Base-by-base conservation (phyloP, 192 early-diverging fungal species). In the Gigaspora rosea region DNA sequence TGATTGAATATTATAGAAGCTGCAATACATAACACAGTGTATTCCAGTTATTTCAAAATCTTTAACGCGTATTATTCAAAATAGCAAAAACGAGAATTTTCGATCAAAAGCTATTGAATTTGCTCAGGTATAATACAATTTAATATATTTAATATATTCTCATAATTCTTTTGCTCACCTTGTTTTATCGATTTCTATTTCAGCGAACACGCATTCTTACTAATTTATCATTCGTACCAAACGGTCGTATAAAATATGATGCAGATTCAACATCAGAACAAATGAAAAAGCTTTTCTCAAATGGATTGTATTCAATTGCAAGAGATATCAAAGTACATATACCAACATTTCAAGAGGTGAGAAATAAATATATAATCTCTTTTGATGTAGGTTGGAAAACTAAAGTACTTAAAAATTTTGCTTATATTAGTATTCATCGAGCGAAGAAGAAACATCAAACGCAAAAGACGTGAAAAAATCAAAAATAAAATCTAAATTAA, bases 41-140 rank as follows among this genome's bases (percentile, higher is more conserved):
- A 63, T 75, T 50, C 61, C 57, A 48, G 32, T 36, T 10, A 75
- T 75, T 35, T 75, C 73, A 46, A 75, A 62, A 22, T 75, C 73
- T 50, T 49, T 75, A 16, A 61, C 59, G 8, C 36, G 61, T 15
- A 75, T 75, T n/a, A 75, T 75, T 33, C 27, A 32, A 0, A 52
- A 49, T 33, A 75, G 73, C 50, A 41, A 12, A 48, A 75, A 62
- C 48, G 59, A 27, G 12, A 46, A 65, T 12, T 75, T 75, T 64
- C 62, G 41, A 20, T 75, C 57, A 20, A 51, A 62, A 63, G 47
- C 61, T 8, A 46, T 7, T 62, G 15, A 65, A 64, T 50, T 47
- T 10, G 8, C 63, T 2, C 22, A 75, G 7, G 73, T 75, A 63
- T 20, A 66, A 9, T 10, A n/a, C n/a, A 41, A 41, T 46, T n/a